Percentiles rank a stretch among this genome's conserved stretches.
Evolutionary conservation across 331 rosid species (phyloP).

Genomic region (Quercus tomentella): DNA sequence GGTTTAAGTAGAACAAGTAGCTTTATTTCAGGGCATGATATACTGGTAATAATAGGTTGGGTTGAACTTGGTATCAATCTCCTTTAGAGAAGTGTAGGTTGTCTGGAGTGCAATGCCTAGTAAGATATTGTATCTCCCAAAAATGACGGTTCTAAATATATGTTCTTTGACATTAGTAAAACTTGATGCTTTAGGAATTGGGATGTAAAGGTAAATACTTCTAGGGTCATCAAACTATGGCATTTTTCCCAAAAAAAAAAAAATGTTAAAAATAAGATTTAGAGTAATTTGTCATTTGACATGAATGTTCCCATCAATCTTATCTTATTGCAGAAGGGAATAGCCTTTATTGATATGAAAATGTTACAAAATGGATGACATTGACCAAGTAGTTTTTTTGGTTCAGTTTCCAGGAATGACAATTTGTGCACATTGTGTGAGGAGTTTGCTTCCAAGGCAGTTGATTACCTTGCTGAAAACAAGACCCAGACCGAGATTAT

Average conservation of each 20-base stretch:
- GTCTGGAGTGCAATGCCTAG: neutral
- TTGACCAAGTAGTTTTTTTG: neutral
- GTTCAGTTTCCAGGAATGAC: slow-evolving; percentile 30
- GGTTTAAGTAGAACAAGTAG: neutral
- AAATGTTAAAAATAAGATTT: too few species aligned
- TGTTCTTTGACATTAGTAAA: neutral
- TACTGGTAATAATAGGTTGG: neutral
- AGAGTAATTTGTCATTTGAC: neutral
- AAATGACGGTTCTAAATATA: neutral
- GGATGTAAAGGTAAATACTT: neutral
- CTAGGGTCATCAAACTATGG: neutral
- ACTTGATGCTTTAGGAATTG: neutral
- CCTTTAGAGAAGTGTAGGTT: neutral
- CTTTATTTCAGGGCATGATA: neutral
- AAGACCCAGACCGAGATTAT: slow-evolving; percentile 69
- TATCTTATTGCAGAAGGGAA: neutral
- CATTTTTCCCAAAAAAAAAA: neutral
- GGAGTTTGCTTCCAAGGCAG: slow-evolving; percentile 62
- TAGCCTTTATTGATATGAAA: neutral
- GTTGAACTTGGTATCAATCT: neutral
- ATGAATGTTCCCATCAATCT: neutral
- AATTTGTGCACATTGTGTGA: slow-evolving; percentile 73
- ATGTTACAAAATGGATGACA: neutral
- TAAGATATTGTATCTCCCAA: neutral
- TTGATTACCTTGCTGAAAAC: slow-evolving; percentile 59